These are phyloP conservation scores for Trichoderma brevicompactum DNA, from an alignment of 2,329 filamentous ascomycete species.

Conservation along the genomic window DNA sequence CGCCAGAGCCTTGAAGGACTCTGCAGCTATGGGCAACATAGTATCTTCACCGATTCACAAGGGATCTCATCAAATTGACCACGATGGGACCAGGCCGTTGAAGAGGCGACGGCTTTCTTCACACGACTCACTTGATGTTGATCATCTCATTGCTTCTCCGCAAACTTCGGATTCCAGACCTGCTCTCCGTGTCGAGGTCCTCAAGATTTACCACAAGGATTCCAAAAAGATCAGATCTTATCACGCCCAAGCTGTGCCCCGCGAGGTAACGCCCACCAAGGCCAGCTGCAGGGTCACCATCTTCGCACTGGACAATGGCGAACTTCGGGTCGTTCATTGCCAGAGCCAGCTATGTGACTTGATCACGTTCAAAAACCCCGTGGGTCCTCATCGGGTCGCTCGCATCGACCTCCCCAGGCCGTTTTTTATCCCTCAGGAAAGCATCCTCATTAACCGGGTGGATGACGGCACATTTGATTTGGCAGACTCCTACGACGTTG, in stretches of 20 bases:
- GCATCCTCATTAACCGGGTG: constrained; percentile 53
- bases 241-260: constrained; percentile 38
- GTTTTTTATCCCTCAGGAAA: constrained; percentile 58
- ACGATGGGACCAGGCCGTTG: constrained; percentile 46
- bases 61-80: constrained; percentile 41
- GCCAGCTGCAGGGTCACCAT: constrained; percentile 47
- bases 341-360: constrained; percentile 60
- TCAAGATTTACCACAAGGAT: constrained; percentile 57
- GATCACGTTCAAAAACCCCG: constrained; percentile 53
- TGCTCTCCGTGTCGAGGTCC: constrained; percentile 56
- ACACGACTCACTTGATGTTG: constrained; percentile 41
- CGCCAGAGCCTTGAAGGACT: constrained; percentile 49
- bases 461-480: constrained; percentile 54
- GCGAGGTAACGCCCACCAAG: constrained; percentile 40
- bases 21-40: constrained; percentile 50
- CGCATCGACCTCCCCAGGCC: constrained; percentile 54
- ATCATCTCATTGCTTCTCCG: constrained; percentile 42
- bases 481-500: constrained; percentile 55
- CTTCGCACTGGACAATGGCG: constrained; percentile 42
- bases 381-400: constrained; percentile 52
- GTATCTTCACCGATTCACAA: constrained; percentile 46
- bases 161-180: constrained; percentile 43
- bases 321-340: constrained; percentile 53
- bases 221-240: constrained; percentile 44
- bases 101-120: constrained; percentile 58